Percentiles rank a stretch among this genome's conserved stretches.
phyloP scores from a whole-genome alignment of 208 protist genomes.

The Wallacemonas sp. region DNA sequence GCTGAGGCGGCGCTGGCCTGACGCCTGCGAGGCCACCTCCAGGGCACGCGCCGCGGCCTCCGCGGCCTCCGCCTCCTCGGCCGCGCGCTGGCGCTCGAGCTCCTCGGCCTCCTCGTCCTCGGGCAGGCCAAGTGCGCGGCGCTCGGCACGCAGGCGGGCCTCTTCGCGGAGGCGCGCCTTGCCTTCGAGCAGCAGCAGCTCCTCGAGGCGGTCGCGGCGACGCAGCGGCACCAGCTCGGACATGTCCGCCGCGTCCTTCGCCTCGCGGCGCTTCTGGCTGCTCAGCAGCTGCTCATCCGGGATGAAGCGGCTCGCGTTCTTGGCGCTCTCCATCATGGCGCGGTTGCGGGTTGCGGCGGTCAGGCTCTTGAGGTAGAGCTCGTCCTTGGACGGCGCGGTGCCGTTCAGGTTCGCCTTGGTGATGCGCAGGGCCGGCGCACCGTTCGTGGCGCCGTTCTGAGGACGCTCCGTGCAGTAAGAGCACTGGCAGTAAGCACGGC shows the following conservation, averaged over 20 bases:
- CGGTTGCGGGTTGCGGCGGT: conserved; percentile 52
- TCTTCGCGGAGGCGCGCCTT: conserved; percentile 70
- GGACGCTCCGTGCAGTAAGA: conserved; percentile 58
- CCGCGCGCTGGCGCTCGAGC: conserved; percentile 13
- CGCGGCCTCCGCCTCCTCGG: neutral
- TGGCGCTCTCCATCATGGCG: conserved; percentile 61
- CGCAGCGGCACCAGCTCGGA: conserved; percentile 74
- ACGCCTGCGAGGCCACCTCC: conserved; percentile 25
- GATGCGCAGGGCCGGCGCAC: conserved; percentile 18
- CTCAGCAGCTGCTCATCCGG: conserved; percentile 84
- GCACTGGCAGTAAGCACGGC: conserved; percentile 80
- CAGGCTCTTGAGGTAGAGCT: conserved; percentile 73
- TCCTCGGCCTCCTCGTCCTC: conserved; percentile 31
- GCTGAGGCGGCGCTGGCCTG: conserved; percentile 33
- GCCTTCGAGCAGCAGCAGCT: conserved; percentile 85
- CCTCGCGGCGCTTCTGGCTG: conserved; percentile 63
- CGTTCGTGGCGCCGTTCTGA: conserved; percentile 24
- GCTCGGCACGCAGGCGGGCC: conserved; percentile 52
- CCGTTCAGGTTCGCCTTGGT: conserved; percentile 39
- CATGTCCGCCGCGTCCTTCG: conserved; percentile 59
- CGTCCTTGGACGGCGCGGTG: conserved; percentile 54
- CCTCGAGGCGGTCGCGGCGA: conserved; percentile 86
- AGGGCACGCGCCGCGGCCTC: conserved; percentile 3
- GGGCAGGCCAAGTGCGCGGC: conserved; percentile 49
- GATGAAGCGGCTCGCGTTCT: conserved; percentile 73